Evolutionary conservation across 768 basidiomycete genomes (phyloP).

Genomic region (Suillus brevipes): DNA sequence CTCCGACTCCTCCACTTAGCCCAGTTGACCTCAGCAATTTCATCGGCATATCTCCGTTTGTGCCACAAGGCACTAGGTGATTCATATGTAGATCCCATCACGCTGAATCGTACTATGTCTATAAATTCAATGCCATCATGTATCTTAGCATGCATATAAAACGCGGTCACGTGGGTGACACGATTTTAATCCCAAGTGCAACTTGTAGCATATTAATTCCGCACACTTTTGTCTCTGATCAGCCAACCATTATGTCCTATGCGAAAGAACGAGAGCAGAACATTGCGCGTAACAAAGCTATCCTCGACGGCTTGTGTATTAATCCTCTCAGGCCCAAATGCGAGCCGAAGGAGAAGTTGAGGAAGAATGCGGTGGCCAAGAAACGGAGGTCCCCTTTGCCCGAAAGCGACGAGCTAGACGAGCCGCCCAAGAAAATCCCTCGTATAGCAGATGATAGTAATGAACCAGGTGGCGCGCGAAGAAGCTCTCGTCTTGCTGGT

Average conservation of each 20-base stretch:
- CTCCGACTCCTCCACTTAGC: constrained; percentile 7
- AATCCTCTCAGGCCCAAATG: constrained; percentile 39
- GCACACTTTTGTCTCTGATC: background rate
- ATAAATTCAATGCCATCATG: background rate
- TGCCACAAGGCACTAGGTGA: constrained; percentile 1
- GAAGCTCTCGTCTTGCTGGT: constrained; percentile 67
- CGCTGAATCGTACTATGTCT: constrained; percentile 3
- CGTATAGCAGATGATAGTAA: constrained; percentile 31
- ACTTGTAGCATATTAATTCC: background rate
- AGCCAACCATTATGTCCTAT: constrained; percentile 22
- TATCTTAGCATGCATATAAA: background rate
- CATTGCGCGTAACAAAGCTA: constrained; percentile 43
- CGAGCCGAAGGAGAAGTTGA: constrained; percentile 46
- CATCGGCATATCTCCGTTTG: background rate
- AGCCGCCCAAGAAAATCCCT: constrained; percentile 29
- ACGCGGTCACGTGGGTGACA: constrained; percentile 5
- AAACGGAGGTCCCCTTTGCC: constrained; percentile 43
- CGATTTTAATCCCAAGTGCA: background rate
- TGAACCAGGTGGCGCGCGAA: constrained; percentile 41
- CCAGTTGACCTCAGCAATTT: background rate
- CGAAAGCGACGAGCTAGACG: constrained; percentile 19
- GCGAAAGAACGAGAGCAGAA: constrained; percentile 36
- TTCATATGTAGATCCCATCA: background rate
- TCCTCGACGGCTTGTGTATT: constrained; percentile 46
- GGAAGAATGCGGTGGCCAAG: constrained; percentile 31